phyloP scores from a whole-genome alignment of 1,139 yeast species.

The Groenewaldozyma sp. region DNA sequence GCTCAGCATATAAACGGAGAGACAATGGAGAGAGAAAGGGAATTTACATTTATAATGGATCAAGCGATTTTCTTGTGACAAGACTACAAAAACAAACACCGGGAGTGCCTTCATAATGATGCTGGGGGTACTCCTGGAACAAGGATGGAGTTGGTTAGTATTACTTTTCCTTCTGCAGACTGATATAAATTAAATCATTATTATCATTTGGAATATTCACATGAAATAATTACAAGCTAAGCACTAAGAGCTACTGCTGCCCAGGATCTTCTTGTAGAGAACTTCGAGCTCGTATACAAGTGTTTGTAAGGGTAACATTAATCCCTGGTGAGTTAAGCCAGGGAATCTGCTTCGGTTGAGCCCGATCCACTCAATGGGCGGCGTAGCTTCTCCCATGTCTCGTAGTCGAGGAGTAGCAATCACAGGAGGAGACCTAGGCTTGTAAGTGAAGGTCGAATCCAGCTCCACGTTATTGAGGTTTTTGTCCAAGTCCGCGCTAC shows the following conservation, averaged over 20 bases:
- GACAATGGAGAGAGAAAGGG: no score
- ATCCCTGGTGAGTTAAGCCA: conserved; percentile 70
- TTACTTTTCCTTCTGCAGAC: no score
- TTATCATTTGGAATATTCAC: no score
- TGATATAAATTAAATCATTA: no score
- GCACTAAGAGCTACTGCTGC: no score
- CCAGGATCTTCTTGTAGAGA: conserved; percentile 19
- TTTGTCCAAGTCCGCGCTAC: conserved; percentile 36
- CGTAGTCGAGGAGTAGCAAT: conserved; percentile 84
- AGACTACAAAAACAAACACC: background rate
- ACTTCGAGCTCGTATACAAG: conserved; percentile 51
- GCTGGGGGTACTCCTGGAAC: conserved; percentile 1
- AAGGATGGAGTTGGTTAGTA: no score
- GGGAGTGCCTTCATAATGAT: conserved; percentile 3
- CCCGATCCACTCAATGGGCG: conserved; percentile 97
- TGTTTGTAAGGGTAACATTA: conserved; percentile 64
- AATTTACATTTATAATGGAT: background rate
- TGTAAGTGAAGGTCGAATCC: conserved; percentile 47
- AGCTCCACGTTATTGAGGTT: conserved; percentile 55
- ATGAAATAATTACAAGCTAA: no score
- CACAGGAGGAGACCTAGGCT: conserved; percentile 62
- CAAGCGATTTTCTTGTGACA: background rate
- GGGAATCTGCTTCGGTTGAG: conserved; percentile 81
- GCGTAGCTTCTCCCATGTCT: conserved; percentile 94
- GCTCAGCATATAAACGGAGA: no score